Base-by-base conservation (phyloP, 805 yeast genomes). In the Lachancea lanzarotensis region DNA sequence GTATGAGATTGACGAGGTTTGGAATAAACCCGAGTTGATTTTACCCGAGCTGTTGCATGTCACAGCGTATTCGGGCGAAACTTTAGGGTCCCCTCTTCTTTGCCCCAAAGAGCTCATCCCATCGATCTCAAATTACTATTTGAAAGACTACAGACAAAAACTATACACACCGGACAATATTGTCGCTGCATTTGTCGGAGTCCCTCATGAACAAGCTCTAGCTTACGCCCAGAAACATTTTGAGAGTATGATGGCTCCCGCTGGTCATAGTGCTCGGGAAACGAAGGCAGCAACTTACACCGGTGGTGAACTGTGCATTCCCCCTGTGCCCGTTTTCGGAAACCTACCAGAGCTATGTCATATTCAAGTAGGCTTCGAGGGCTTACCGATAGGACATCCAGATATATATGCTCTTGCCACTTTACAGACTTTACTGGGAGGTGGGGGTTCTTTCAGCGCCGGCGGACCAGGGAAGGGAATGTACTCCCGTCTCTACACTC, bases 381-480 rank as follows among this genome's bases (percentile, higher is more conserved):
- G 97, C 19, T 71, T 84, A 2, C 83, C 96, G 1, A 82, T 89
- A 27, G 76, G 79, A 42, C 82, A 84, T 59, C 87, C 86, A 16
- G 97, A 93, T 55, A 79, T 90, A 36, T 93, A 93, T 58, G 95
- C 95, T 1, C 70, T 89, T 33, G 96, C 98, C 1, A 81, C 89
- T 1, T 71, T 93, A 46, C 98, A 93, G 62, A 87, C 90, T 48
- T 71, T 91, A 18, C 69, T 93, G 12, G 98, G 98, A 35, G 97
- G 98, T 31, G 98, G 98, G 46, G 95, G 96, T 4, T 89, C 98
- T 1, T 93, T 93, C 60, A 82, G 95, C 16, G 98, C 98, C 9
- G 98, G 98, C 52, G 98, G 98, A 0, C 98, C 98, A 15, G 98
- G 98, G 43, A 93, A 93, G 66, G 98, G 98, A 3, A 90, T 93